Evolutionary conservation across 1,284 basidiomycete genomes (phyloP), one percentile per base, ranked within the genome.

Genomic region (Puccinia horiana): DNA sequence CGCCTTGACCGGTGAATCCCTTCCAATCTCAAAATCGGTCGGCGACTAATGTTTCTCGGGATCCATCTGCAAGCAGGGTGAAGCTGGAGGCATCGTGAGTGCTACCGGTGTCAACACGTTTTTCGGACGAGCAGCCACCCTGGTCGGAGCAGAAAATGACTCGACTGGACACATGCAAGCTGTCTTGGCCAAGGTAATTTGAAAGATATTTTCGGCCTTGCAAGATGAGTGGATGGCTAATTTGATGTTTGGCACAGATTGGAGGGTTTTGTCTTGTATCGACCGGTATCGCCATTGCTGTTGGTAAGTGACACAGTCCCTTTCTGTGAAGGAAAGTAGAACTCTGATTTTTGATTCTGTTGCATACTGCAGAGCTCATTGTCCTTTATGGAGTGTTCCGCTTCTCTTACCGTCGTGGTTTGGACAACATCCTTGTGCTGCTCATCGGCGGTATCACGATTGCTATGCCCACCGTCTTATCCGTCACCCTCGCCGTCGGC

Each of bases 361-460:
- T 54, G 20, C n/a, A n/a, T 54, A 37, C 58, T 29, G 92, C 93
- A 74, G 94, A 96, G 88, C 95, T 96, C 84, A 89, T 95, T 87
- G 91, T 93, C 84, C 90, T 96, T 83, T 96, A 96, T 88, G 92
- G 93, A 80, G 92, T 91, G 69, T 96, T 93, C 92, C 90, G 90
- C 83, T 96, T 93, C 90, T 88, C 86, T 74, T 98, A 98, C 90
- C 94, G 95, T 86, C 92, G 92, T 84, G 95, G 95, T 90, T 92
- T 98, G 85, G 92, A 98, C 90, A 93, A 95, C 90, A 95, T 97
- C 89, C 91, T 97, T 72, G 94, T 97, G 85, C 93, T 97, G 87
- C 90, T 98, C 91, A 97, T 98, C 89, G 94, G 95, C 90, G 95
- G 95, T 91, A 97, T 98, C 86, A 95, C 96, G 87, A 97, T 97